Base-by-base conservation (phyloP, 768 basidiomycete genomes). In the Punctularia strigosozonata region DNA sequence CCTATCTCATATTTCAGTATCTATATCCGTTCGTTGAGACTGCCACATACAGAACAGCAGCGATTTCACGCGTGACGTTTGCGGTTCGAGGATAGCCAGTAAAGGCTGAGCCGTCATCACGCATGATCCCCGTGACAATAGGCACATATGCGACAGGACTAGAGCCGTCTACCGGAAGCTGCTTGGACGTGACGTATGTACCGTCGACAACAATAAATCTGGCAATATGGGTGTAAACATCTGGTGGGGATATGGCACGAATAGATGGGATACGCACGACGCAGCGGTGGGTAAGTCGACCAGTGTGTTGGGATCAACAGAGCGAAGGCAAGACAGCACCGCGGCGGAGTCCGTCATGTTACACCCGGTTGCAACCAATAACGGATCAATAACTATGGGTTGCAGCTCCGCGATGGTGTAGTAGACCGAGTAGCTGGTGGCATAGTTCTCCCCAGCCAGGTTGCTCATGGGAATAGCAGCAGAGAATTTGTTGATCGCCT, bases 91-190 rank as follows among this genome's bases (percentile, higher is more conserved):
- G 64, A 38, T 58, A 61, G 2, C 62, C 60, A 23, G 65, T 56
- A 45, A 73, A 68, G 30, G 66, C 62, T 0, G 65, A 55, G 0
- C 70, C 72, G 45, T 73, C 71, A 41, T 69, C 69, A n/a, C 64
- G 53, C 65, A 69, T 70, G 60, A 63, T 65, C 1, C 71, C 71
- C 43, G 66, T 65, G 43, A 74, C 59, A 30, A 65, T 59, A 39
- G 67, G 67, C 1, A 64, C 69, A 21, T 63, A 51, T 4, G 66
- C 66, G 2, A 58, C 53, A 1, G 60, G 61, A 0, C 63, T 66
- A 2, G 51, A 44, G 1, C 65, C 65, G 33, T 59, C 57, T 10
- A 71, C 46, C 4, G 58, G 56, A 2, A 73, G 61, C 13, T 60
- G 56, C 25, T 53, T 50, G 3, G 58, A 50, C 0, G 55, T 58